Evolutionary conservation across 2,329 filamentous ascomycete genomes (phyloP), one percentile per base, ranked within the genome.

Genomic region (Penicillium brevicompactum): DNA sequence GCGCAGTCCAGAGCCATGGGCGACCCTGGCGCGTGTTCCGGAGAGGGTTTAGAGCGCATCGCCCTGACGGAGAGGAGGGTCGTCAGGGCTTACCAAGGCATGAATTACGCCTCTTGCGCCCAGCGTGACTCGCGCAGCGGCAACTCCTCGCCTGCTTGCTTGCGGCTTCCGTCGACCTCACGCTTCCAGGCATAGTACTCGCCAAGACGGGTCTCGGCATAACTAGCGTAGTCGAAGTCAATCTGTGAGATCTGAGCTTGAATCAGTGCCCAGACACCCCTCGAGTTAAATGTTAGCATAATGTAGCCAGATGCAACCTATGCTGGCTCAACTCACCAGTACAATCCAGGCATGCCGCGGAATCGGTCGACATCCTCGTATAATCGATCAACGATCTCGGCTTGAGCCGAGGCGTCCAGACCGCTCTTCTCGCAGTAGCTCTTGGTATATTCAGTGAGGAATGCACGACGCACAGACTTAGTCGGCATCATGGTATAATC

Each of bases 261-360:
- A 62, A 99, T 97, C 60, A 95, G 79, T 7, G 92, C 89, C 94
- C 94, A 99, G 55, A 97, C 91, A 22, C 94, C 94, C 92, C 89
- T 91, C 73, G 83, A 50, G 42, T 13, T 32, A 27, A 13, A n/a
- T 21, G 8, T 49, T 45, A 52, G 44, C 27, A 16, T 3, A 31
- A n/a, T 18, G 24, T 5, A 1, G 3, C 11, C 14, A 31, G 6
- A 2, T 18, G 3, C 6, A 3, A 16, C 1, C 1, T 14, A 10
- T 13, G 14, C n/a, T 21, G 10, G 18, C n/a, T 13, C 52, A 9
- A 52, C 66, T 53, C 66, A 78, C 80, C 86, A 88, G 69, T 86
- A 88, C 70, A 99, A 91, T 7, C 94, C 94, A 0, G 94, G 94
- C 13, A 97, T 84, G 42, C 92, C 94, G 44, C 94, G 85, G 77